Percentiles rank a stretch among this genome's conserved stretches.
phyloP scores from a whole-genome alignment of 2,329 filamentous ascomycete species.

The Cladosporium sp. region DNA sequence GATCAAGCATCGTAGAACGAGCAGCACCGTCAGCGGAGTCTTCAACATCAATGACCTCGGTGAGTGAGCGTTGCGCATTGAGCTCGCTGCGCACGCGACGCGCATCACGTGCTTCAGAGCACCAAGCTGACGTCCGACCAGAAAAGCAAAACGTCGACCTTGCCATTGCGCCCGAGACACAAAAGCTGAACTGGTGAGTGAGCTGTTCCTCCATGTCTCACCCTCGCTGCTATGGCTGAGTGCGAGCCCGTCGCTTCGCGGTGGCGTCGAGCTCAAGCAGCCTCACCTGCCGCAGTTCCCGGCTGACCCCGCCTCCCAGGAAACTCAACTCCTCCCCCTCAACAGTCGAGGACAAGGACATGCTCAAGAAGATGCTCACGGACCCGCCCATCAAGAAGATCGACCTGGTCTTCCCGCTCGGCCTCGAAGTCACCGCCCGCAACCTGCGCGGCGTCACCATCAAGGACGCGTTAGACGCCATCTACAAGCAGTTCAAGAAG shows the following conservation, averaged over 20 bases:
- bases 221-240: neutral
- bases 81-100: neutral
- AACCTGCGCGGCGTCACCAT: slow-evolving; percentile 94
- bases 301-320: slow-evolving; percentile 47
- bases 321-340: slow-evolving; percentile 84
- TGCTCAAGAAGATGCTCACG: slow-evolving; percentile 74
- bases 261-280: neutral
- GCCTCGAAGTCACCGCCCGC: slow-evolving; percentile 78
- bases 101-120: slow-evolving; percentile 4
- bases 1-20: slow-evolving; percentile 61
- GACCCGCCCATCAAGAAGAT: slow-evolving; percentile 86
- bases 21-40: slow-evolving; percentile 67
- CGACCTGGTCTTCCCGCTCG: slow-evolving; percentile 84
- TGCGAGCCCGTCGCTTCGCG: neutral
- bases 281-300: slow-evolving; percentile 9
- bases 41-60: slow-evolving; percentile 81
- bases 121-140: slow-evolving; percentile 37
- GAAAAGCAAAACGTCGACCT: slow-evolving; percentile 69
- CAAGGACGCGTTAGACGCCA: slow-evolving; percentile 92
- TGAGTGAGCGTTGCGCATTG: slow-evolving; percentile 42
- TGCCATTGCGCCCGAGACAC: slow-evolving; percentile 71
- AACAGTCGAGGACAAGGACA: slow-evolving; percentile 73
- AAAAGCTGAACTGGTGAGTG: slow-evolving; percentile 79
- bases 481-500: slow-evolving; percentile 96
- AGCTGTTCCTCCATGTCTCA: neutral